Percentiles rank a stretch among this genome's conserved stretches.
Conservation (phyloP, 208 protist species). For the Crithidia mellificae region DNA sequence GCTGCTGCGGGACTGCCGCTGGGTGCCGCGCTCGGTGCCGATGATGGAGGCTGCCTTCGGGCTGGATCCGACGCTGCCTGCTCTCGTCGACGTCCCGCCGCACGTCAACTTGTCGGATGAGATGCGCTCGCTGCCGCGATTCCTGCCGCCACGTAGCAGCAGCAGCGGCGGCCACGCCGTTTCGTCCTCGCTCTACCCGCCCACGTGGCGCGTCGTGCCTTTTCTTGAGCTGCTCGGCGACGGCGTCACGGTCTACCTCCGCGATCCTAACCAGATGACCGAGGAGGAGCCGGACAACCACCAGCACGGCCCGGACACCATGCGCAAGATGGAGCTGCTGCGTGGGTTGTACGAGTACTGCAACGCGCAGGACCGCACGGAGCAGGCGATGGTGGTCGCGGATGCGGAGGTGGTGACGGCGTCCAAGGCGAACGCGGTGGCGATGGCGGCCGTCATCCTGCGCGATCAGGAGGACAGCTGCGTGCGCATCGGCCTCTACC, state of each 20-base stretch:
- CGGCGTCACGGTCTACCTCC: constrained; percentile 38
- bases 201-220: constrained; percentile 27
- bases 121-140: constrained; percentile 41
- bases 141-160: constrained; percentile 18
- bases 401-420: constrained; percentile 23
- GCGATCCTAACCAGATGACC: constrained; percentile 26
- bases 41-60: constrained; percentile 74
- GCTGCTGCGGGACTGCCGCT: constrained; percentile 46
- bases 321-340: constrained; percentile 85
- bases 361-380: constrained; percentile 71
- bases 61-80: constrained; percentile 27
- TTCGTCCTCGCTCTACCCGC: constrained; percentile 9
- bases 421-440: constrained; percentile 33
- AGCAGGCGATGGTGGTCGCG: constrained; percentile 59
- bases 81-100: constrained; percentile 39
- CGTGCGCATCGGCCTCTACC: constrained; percentile 67
- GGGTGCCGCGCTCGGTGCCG: constrained; percentile 50
- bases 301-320: constrained; percentile 70
- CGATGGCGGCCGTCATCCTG: constrained; percentile 48
- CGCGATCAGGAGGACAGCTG: constrained; percentile 56
- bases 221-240: constrained; percentile 41
- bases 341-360: constrained; percentile 78
- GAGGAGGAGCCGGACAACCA: constrained; percentile 62
- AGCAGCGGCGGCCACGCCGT: neutral
- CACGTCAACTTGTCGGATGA: constrained; percentile 32